phyloP scores from a whole-genome alignment of 2,329 filamentous ascomycete genomes.

The Sarocladium oryzae region DNA sequence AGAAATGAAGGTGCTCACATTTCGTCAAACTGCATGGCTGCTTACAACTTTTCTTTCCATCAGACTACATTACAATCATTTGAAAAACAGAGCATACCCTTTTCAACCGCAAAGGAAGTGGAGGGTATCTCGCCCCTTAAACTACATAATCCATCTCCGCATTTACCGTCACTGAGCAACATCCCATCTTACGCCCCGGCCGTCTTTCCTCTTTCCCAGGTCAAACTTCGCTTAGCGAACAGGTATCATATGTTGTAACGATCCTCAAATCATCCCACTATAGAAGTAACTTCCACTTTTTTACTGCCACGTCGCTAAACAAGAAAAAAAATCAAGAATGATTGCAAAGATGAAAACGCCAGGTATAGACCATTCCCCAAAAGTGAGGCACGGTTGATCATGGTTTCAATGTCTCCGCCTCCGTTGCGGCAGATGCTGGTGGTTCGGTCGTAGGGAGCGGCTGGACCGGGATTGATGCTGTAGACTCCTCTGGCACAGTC shows the following conservation, averaged over 20 bases:
- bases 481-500: slow-evolving; percentile 11
- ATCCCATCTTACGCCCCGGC: background rate
- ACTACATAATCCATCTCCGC: background rate
- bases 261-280: background rate
- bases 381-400: background rate
- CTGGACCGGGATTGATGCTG: slow-evolving; percentile 11
- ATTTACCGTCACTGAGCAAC: background rate
- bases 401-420: background rate
- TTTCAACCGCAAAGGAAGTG: background rate
- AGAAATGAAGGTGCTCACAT: no score
- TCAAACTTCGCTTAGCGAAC: background rate
- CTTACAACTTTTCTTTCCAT: background rate
- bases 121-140: background rate
- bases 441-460: slow-evolving; percentile 6
- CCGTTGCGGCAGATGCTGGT: background rate
- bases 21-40: background rate
- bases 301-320: slow-evolving; percentile 7
- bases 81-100: background rate
- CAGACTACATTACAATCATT: background rate
- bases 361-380: background rate
- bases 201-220: background rate
- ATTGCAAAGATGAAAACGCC: slow-evolving; percentile 3
- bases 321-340: background rate
- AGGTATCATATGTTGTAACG: slow-evolving; percentile 9
- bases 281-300: no score